Conservation (phyloP, 2,329 filamentous ascomycete species). For the Monosporascus sp. region DNA sequence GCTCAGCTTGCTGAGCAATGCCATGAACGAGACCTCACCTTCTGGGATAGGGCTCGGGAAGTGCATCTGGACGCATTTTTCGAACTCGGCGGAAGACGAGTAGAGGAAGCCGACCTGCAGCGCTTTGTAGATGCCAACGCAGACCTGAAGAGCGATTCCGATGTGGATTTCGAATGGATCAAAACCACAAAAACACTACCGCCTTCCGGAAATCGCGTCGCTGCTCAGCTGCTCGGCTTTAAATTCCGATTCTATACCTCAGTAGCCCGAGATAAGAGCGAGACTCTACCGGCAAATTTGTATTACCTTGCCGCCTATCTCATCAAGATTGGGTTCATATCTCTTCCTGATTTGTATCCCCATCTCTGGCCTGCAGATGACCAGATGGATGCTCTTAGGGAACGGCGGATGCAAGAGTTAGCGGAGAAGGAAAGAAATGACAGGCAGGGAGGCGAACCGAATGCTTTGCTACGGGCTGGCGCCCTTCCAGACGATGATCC, state of each 20-base stretch:
- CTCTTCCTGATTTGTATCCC: conserved; percentile 81
- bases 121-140: conserved; percentile 41
- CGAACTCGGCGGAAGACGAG: conserved; percentile 70
- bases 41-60: conserved; percentile 76
- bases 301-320: conserved; percentile 87
- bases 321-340: conserved; percentile 96
- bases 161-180: conserved; percentile 60
- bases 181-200: conserved; percentile 74
- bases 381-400: conserved; percentile 69
- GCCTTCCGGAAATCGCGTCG: conserved; percentile 80
- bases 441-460: conserved; percentile 66
- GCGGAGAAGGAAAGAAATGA: conserved; percentile 69
- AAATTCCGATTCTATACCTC: conserved; percentile 95
- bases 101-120: conserved; percentile 53
- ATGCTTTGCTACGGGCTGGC: conserved; percentile 82
- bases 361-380: conserved; percentile 85
- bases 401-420: conserved; percentile 67
- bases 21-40: conserved; percentile 62
- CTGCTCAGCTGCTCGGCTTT: conserved; percentile 92
- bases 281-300: conserved; percentile 83
- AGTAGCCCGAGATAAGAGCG: conserved; percentile 64
- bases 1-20: conserved; percentile 50
- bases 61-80: conserved; percentile 81
- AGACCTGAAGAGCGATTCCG: conserved; percentile 35
- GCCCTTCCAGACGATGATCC: conserved; percentile 87